Percentiles rank a stretch among this genome's conserved stretches.
phyloP scores from a whole-genome alignment of 176 grass and related monocot species.

The Carex kokanica region DNA sequence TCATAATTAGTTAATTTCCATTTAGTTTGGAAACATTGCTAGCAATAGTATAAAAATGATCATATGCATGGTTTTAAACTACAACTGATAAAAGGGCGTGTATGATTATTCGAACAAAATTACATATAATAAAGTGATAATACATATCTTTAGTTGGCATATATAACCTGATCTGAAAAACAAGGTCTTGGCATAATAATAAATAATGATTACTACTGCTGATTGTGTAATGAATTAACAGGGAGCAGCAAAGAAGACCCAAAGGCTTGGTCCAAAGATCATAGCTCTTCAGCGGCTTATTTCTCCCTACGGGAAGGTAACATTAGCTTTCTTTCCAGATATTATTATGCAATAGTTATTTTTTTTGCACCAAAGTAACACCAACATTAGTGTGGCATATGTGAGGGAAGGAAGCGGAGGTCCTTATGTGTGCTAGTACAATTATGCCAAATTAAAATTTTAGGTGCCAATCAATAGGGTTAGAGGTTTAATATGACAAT shows the following conservation, averaged over 20 bases:
- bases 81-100: not conserved
- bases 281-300: conserved; percentile 74
- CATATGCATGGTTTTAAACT: not conserved
- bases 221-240: conserved; percentile 20
- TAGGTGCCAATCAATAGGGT: not conserved
- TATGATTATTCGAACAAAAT: not conserved
- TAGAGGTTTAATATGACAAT: not conserved
- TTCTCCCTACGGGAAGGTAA: conserved; percentile 76
- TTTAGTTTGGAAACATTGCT: conserved; percentile 9
- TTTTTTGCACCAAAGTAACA: not conserved
- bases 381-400: not conserved
- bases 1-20: not conserved
- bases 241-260: conserved; percentile 54
- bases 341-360: not conserved
- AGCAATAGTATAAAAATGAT: not conserved
- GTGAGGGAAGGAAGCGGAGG: not conserved
- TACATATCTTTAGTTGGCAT: not conserved
- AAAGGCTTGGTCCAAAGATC: conserved; percentile 68
- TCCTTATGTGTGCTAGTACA: not conserved
- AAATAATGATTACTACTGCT: not conserved
- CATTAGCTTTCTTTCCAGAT: not conserved
- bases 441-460: not conserved
- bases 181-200: not conserved
- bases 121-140: not conserved
- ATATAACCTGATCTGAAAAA: not conserved